Percentiles rank a stretch among this genome's conserved stretches.
Evolutionary conservation across 768 basidiomycete genomes (phyloP).

Genomic region (Kwoniella sp.): DNA sequence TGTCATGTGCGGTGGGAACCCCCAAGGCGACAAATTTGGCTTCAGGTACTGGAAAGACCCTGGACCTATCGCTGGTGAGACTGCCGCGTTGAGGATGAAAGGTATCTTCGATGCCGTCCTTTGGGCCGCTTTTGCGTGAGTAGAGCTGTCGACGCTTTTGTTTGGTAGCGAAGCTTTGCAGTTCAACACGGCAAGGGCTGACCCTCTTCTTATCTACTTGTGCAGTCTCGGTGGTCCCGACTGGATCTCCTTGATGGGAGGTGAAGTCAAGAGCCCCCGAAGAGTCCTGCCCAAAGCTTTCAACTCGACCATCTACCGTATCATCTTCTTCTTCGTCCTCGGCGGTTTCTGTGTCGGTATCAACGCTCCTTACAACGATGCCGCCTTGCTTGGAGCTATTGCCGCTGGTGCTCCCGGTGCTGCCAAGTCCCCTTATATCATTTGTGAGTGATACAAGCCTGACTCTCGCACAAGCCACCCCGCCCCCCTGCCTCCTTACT

Average conservation of each 20-base stretch:
- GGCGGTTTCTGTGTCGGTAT: conserved; percentile 18
- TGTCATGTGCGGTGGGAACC: conserved; percentile 58
- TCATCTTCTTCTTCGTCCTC: conserved; percentile 21
- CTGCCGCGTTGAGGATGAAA: conserved; percentile 7
- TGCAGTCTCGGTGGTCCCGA: conserved; percentile 24
- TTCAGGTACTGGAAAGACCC: conserved; percentile 33
- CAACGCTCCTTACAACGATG: conserved; percentile 15
- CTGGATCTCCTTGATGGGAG: conserved; percentile 21
- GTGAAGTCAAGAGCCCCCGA: conserved; percentile 26
- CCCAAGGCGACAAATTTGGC: conserved; percentile 60
- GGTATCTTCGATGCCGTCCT: conserved; percentile 28
- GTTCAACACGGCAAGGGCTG: no score
- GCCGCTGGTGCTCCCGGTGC: conserved; percentile 34
- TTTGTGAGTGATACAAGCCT: conserved; percentile 12
- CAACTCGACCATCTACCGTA: conserved; percentile 25
- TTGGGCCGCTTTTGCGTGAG: conserved; percentile 27
- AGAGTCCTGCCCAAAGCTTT: conserved; percentile 25
- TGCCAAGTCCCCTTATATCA: conserved; percentile 29
- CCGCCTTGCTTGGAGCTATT: conserved; percentile 19
- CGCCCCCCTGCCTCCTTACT: no score
- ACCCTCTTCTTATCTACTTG: not conserved
- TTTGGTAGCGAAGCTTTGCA: no score
- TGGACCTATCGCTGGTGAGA: conserved; percentile 20
- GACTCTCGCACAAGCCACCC: not conserved
- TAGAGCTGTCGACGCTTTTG: no score